Base-by-base conservation (phyloP, 169 alveolate genomes). In the Plasmodium relictum region DNA sequence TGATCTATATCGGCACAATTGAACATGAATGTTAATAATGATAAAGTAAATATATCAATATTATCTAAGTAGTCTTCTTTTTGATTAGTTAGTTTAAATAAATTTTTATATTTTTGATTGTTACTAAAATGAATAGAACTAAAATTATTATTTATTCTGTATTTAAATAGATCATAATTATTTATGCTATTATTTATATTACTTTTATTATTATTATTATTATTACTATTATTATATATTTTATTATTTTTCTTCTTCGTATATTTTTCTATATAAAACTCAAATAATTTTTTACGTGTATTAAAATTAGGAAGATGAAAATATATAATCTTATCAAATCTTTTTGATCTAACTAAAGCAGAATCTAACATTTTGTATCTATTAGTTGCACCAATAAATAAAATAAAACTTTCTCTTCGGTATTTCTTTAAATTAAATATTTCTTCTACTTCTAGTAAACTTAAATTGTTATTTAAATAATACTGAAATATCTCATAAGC, bases 1-100 rank as follows among this genome's bases (percentile, higher is more conserved):
- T 85, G 87, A 20, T 85, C 92, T 12, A 85, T 85, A 62, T 85
- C 92, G 1, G 92, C 92, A 73, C 92, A 85, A 22, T 85, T 85
- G 62, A 56, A 85, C 14, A 20, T 3, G 14, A 22, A 31, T 26
- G 87, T 70, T 48, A 85, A 22, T 5, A 85, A 48, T 10, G 92
- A 41, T 5, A 85, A 41, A 9, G 92, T 45, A 6, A 70, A 59
- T 12, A 52, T 59, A 20, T 85, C 92, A 7, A 85, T 37, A 42
- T 10, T n/a, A 37, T 31, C 14, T 14, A 5, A 9, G 59, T 24
- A 31, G 24, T 54, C 61, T 0, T 0, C 26, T 6, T 37, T 12
- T 26, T 10, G 10, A 16, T 20, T 20, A 4, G 61, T 45, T 7
- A 7, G 6, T 7, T 44, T 44, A 44, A 44, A 44, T 44, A 44